Percentiles rank a stretch among this genome's conserved stretches.
Conservation (phyloP, 163 green algal species). For the Coccomyxa subellipsoidea region DNA sequence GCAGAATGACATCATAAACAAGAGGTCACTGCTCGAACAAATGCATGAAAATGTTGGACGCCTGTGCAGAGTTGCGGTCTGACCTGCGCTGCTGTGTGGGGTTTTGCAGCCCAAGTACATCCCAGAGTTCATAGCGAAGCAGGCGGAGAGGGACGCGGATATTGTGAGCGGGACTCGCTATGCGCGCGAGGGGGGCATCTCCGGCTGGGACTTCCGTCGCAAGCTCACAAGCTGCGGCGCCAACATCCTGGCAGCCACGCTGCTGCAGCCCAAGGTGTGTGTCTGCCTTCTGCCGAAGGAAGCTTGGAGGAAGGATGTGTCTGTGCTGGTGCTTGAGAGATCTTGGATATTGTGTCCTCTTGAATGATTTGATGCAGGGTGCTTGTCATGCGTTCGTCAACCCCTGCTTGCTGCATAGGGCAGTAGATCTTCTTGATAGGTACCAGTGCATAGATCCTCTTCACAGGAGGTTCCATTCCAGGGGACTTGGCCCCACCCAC, state of each 20-base stretch:
- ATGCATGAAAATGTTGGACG: background rate
- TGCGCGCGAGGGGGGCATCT: constrained; percentile 72
- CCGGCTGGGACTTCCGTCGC: constrained; percentile 83
- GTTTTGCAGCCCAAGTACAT: constrained; percentile 71
- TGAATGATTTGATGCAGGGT: too few relatives aligned
- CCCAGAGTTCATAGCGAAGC: constrained; percentile 68
- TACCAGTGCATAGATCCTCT: too few relatives aligned
- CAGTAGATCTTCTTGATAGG: too few relatives aligned
- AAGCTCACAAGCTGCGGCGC: constrained; percentile 89
- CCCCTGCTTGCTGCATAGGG: too few relatives aligned
- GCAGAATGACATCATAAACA: too few relatives aligned
- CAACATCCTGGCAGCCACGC: constrained; percentile 82
- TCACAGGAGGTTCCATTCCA: too few relatives aligned
- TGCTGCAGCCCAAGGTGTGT: constrained; percentile 70
- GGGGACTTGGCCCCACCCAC: too few relatives aligned
- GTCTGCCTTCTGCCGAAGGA: background rate
- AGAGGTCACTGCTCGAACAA: background rate
- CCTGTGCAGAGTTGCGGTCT: background rate
- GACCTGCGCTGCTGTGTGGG: background rate
- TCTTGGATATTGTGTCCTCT: too few relatives aligned
- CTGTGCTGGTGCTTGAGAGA: background rate
- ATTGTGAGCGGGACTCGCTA: constrained; percentile 93
- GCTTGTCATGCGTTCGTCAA: too few relatives aligned
- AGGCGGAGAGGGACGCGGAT: constrained; percentile 68
- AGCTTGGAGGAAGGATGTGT: background rate